Base-by-base conservation (phyloP, 2,329 filamentous ascomycete species). In the Chrysosphaeria jannelii region DNA sequence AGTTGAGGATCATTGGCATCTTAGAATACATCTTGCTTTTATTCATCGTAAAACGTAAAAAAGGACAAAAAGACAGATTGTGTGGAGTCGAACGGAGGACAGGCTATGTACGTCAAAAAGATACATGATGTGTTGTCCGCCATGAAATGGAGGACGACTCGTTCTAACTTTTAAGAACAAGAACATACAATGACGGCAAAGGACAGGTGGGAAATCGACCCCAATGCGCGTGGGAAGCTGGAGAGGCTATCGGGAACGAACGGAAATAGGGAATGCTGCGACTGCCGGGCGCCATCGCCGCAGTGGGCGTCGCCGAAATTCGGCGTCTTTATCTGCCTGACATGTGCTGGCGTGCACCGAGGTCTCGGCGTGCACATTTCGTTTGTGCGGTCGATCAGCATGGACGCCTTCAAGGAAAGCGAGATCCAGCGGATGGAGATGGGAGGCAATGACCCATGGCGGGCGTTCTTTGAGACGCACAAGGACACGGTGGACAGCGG, bases 291-390 rank as follows among this genome's bases (percentile, higher is more conserved):
- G 21, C 81, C 85, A 12, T 88, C 76, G 36, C 85, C 85, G 31
- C 85, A 97, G 69, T 97, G 85, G 85, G 81, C 85, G 35, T 57
- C 78, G 18, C 85, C 85, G 32, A 97, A 97, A 47, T 89, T 97
- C 42, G 81, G 81, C 40, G 75, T 90, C 44, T 97, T 97, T 52
- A 91, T 97, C 56, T 97, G 85, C 47, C 65, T 97, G 24, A 75
- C 70, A 31, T 97, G 85, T 51, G 81, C 79, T 16, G 85, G 85
- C 35, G 74, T 85, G 25, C 85, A 97, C 48, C 71, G 85, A 31
- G 78, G 78, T 3, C 63, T 97, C 14, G 85, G 85, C 30, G 85
- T 97, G 17, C 85, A 97, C 52, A 90, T 97, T 44, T 90, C 78
- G 41, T 97, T 97, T 48, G 79, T 97, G 32, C 71, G 85, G 29